Percentiles rank a stretch among this genome's conserved stretches.
phyloP scores from a whole-genome alignment of 192 early-diverging fungal genomes.

The Piromyces sp. region DNA sequence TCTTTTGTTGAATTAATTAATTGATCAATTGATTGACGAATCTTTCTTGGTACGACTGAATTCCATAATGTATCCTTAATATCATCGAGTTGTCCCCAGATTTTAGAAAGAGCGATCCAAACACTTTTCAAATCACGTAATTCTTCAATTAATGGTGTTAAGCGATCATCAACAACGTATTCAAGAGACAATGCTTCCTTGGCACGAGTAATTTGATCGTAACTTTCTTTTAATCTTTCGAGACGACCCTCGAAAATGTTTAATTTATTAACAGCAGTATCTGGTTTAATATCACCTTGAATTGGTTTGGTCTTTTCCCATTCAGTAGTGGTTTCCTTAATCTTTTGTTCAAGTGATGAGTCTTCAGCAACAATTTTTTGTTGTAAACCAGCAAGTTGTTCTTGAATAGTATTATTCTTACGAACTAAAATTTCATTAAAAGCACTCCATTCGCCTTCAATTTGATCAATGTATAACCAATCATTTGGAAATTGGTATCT shows the following conservation, averaged over 20 bases:
- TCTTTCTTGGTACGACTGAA: slow-evolving; percentile 70
- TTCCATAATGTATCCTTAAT: slow-evolving; percentile 78
- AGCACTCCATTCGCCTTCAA: slow-evolving; percentile 94
- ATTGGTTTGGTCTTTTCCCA: slow-evolving; percentile 94
- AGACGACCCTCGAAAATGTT: slow-evolving; percentile 70
- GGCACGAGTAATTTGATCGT: slow-evolving; percentile 69
- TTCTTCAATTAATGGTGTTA: slow-evolving; percentile 80
- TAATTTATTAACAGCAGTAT: slow-evolving; percentile 63
- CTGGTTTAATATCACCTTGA: slow-evolving; percentile 77
- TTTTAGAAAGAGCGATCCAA: slow-evolving; percentile 61
- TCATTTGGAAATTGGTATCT: slow-evolving; percentile 85
- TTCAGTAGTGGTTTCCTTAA: slow-evolving; percentile 60
- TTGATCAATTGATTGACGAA: slow-evolving; percentile 68
- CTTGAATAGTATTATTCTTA: slow-evolving; percentile 82
- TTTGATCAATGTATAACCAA: slow-evolving; percentile 87
- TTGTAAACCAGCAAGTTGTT: slow-evolving; percentile 85
- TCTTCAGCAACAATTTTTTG: slow-evolving; percentile 90
- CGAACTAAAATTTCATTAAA: slow-evolving; percentile 83
- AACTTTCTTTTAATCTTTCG: slow-evolving; percentile 63
- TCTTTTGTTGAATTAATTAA: slow-evolving; percentile 69
- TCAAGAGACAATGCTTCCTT: slow-evolving; percentile 89
- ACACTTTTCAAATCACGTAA: slow-evolving; percentile 79
- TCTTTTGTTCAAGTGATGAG: slow-evolving; percentile 65
- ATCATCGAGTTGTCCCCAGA: slow-evolving; percentile 72
- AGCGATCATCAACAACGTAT: slow-evolving; percentile 35